Evolutionary conservation across 2,329 filamentous ascomycete genomes (phyloP), one percentile per base, ranked within the genome.

Genomic region (Rhexocercosporidium sp.): DNA sequence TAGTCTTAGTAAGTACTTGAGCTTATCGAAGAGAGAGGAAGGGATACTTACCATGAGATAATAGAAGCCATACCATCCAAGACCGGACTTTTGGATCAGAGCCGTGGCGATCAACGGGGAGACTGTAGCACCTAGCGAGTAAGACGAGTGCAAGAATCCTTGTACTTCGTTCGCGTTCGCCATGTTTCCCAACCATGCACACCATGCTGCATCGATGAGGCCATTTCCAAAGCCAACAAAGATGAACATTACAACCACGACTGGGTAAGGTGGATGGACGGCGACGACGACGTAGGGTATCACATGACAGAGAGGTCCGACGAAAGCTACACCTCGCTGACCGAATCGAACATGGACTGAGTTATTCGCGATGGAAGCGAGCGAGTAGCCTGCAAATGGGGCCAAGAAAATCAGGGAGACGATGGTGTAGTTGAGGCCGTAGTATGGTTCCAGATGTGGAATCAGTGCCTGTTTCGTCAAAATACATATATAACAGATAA

Each of bases 31-130:
- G 31, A 14, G 29, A 12, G 9, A 53, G 6, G 3, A 47, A 39
- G n/a, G n/a, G n/a, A n/a, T n/a, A 75, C 83, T 69, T 74, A 91
- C 87, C 88, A 94, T 91, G 65, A 93, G 79, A 75, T 93, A 93
- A 78, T 92, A 94, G 77, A 90, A 94, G n/a, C 81, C 82, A 72
- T 89, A 93, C 92, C 92, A 96, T 0, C 81, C 81, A 60, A 90
- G 75, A 3, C 80, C 73, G 0, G 80, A 87, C 68, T 86, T 87
- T 0, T 89, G 88, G 54, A 94, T 87, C 85, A 94, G 88, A 4
- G 86, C 85, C 0, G 92, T 93, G 1, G 91, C 91, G 67, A 93
- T 83, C 7, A 94, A 77, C 0, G 92, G 92, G 3, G 85, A 83
- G 14, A 93, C 80, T 0, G 90, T 89, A 0, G 89, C 92, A 0